Evolutionary conservation across 257 asterid species (phyloP), one percentile per base, ranked within the genome.

Genomic region (Salvia miltiorrhiza): DNA sequence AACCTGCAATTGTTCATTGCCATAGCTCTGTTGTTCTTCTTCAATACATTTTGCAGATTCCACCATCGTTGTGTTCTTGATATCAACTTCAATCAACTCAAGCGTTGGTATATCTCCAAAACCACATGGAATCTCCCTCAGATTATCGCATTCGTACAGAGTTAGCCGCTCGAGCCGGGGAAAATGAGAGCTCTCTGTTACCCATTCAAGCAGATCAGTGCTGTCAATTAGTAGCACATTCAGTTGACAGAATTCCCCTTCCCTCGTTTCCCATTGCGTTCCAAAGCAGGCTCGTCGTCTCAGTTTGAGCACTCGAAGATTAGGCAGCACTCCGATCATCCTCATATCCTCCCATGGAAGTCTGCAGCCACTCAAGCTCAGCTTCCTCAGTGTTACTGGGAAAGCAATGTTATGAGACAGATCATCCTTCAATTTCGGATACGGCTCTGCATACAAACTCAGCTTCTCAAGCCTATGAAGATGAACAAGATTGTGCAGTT

Each of bases 221-320:
- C 10, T 0, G 1, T 41, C 20, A 10, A 74, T 7, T 39, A 24
- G 4, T 24, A 58, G 53, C 7, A 13, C 54, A 60, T 47, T 58
- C 0, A 74, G 65, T 2, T 16, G 49, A 2, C 30, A 5, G 11
- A 74, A 73, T 9, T 50, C 63, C 24, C 68, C 78, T 37, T 67
- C 70, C 4, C 24, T n/a, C 7, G 57, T 49, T 49, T 74, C 70
- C 74, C 78, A 74, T 0, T 37, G 4, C 0, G 16, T 5, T 12
- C 78, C 73, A 3, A 0, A 3, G 12, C 45, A 48, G 4, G 74
- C 56, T 7, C 7, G 28, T 1, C 23, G 2, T 13, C 5, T 11
- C 33, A 74, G 69, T 67, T 74, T 74, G 9, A 74, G 78, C 45
- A 67, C 56, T 50, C 48, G 40, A 57, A 74, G 69, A 16, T 47